Conservation (phyloP, 139 green algal species). For the Diplosphaera chodatii region DNA sequence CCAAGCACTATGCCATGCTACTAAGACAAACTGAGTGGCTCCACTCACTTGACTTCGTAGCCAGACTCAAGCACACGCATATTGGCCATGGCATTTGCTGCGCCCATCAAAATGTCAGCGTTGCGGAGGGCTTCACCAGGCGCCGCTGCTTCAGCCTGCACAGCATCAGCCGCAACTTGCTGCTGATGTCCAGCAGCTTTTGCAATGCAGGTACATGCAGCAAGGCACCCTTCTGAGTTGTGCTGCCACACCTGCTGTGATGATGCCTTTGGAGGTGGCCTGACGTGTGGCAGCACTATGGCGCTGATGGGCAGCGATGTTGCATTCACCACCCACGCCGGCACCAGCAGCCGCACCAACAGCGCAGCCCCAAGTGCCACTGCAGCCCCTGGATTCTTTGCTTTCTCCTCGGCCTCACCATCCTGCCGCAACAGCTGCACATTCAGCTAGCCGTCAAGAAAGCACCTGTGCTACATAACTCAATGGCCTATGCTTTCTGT, state of each 20-base stretch:
- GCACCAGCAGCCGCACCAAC: conserved; percentile 49
- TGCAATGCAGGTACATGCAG: no score
- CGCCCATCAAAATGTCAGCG: not conserved
- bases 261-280: conserved; percentile 1
- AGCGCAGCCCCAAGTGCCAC: conserved; percentile 52
- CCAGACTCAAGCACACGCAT: not conserved
- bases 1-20: no score
- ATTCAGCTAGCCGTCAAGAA: no score
- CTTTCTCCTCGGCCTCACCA: conserved; percentile 1
- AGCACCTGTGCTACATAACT: no score
- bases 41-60: not conserved
- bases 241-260: no score
- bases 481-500: no score
- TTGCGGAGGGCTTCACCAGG: not conserved
- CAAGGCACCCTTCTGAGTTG: no score
- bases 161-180: not conserved
- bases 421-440: no score
- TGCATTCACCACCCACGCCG: conserved; percentile 70
- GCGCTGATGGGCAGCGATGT: conserved; percentile 54
- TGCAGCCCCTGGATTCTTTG: conserved; percentile 37
- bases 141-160: conserved; percentile 2
- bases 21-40: no score
- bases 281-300: conserved; percentile 29
- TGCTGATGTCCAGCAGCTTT: no score
- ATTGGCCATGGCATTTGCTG: not conserved